Evolutionary conservation across 768 basidiomycete species (phyloP), one percentile per base, ranked within the genome.

Genomic region (Fomitopsis pulvina): DNA sequence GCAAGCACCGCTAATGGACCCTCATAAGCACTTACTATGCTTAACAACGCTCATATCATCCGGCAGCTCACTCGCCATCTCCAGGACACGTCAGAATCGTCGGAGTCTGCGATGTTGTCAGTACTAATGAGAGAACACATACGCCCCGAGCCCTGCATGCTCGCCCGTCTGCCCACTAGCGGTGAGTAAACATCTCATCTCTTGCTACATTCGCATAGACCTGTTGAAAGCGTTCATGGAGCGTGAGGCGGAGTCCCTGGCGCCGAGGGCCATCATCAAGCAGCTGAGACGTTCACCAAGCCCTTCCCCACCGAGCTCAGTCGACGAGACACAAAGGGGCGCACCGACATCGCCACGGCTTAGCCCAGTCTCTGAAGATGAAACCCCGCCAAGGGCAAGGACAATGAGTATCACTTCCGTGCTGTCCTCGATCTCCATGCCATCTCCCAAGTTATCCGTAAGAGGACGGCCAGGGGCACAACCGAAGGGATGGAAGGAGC

Each of bases 101-200:
- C 43, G 22, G 20, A 9, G 16, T 34, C 38, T 12, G 3, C 41
- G 20, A 41, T 26, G 21, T 22, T 21, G 12, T 8, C 43, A 18
- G 27, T 29, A 9, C 34, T 24, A 32, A 22, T 43, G 41, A 50
- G 41, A 24, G 41, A 60, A 52, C 74, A 73, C 38, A 56, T 79
- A 2, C 55, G 55, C 8, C 73, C 79, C 2, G 69, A 77, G 9
- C 77, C 77, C 50, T 85, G 83, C 62, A 71, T 89, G 28, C 84
- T 80, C 27, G 77, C 75, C 45, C 75, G 86, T n/a, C 73, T 89
- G 40, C 87, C 87, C 12, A 76, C 82, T 7, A 74, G 68, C 53
- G 76, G 85, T 84, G 56, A 45, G 77, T 71, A 34, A 26, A 8
- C 26, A 3, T 24, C 20, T 3, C 4, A 3, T 47, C 3, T 40